Conservation (phyloP, 2,329 filamentous ascomycete species). For the Gremmenia infestans region DNA sequence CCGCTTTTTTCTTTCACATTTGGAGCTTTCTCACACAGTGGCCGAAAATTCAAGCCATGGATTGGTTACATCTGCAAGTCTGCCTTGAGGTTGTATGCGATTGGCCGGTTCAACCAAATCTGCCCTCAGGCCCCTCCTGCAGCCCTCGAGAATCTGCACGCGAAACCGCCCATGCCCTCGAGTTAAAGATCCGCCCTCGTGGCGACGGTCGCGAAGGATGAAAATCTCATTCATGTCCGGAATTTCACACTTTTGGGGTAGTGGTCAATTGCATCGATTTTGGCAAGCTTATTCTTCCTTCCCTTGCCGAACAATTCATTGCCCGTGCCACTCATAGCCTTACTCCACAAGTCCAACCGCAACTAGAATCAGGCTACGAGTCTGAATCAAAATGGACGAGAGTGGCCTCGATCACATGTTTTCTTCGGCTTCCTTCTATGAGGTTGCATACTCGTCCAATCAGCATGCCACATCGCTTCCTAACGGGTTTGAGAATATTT, state of each 20-base stretch:
- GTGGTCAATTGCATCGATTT: not conserved
- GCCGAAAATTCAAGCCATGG: not conserved
- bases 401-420: not conserved
- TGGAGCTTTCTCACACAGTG: not conserved
- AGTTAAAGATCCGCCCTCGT: not conserved
- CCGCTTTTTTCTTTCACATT: not conserved
- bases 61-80: not conserved
- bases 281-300: not conserved
- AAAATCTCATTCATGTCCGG: not conserved
- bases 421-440: not conserved
- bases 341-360: not conserved
- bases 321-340: not conserved
- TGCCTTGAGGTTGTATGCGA: not conserved
- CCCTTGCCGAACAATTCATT: not conserved
- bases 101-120: not conserved
- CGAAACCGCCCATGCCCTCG: not conserved
- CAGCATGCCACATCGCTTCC: not conserved
- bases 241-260: not conserved
- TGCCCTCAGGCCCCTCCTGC: not conserved
- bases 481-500: not conserved
- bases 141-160: not conserved
- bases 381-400: not conserved
- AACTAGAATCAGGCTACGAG: not conserved
- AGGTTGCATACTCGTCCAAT: not conserved
- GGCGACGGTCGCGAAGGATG: not conserved